Conservation (phyloP, 2,329 filamentous ascomycete genomes). For the Endothia cerciana region DNA sequence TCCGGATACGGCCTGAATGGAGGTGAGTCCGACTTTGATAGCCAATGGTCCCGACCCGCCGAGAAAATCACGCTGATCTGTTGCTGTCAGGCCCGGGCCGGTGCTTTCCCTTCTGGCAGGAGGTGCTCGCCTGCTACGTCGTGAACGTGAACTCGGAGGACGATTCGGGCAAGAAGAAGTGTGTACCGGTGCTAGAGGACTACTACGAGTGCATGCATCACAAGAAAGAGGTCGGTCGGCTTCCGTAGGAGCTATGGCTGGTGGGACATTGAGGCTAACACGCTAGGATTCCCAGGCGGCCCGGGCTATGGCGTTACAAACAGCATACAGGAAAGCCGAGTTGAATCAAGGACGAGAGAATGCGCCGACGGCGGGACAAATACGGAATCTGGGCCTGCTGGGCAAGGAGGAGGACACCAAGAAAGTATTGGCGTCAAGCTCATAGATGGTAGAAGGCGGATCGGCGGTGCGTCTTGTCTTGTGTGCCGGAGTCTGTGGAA, state of each 20-base stretch:
- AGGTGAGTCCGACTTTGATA: conserved; percentile 42
- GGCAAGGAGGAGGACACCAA: conserved; percentile 82
- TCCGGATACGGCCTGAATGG: conserved; percentile 40
- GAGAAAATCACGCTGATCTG: conserved; percentile 29
- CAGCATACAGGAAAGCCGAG: conserved; percentile 81
- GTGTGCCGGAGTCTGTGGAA: conserved; percentile 12
- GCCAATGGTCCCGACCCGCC: conserved; percentile 24
- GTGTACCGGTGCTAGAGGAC: conserved; percentile 82
- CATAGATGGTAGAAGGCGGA: conserved; percentile 22
- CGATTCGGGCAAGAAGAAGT: conserved; percentile 83
- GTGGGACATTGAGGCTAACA: conserved; percentile 14
- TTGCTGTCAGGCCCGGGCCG: conserved; percentile 61
- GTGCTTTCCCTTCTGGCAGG: conserved; percentile 99
- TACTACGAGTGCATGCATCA: conserved; percentile 99
- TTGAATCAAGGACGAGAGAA: conserved; percentile 76
- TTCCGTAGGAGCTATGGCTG: background rate
- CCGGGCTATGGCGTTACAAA: conserved; percentile 77
- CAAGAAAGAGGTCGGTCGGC: conserved; percentile 85
- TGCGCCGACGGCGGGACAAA: conserved; percentile 80
- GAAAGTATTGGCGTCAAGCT: conserved; percentile 52
- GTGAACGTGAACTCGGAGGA: conserved; percentile 85
- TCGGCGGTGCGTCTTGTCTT: conserved; percentile 8
- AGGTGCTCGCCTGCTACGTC: conserved; percentile 97
- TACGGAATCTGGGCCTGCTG: conserved; percentile 83
- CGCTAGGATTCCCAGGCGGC: conserved; percentile 61